Evolutionary conservation across 805 yeast species (phyloP).

Genomic region (Metschnikowia matae): DNA sequence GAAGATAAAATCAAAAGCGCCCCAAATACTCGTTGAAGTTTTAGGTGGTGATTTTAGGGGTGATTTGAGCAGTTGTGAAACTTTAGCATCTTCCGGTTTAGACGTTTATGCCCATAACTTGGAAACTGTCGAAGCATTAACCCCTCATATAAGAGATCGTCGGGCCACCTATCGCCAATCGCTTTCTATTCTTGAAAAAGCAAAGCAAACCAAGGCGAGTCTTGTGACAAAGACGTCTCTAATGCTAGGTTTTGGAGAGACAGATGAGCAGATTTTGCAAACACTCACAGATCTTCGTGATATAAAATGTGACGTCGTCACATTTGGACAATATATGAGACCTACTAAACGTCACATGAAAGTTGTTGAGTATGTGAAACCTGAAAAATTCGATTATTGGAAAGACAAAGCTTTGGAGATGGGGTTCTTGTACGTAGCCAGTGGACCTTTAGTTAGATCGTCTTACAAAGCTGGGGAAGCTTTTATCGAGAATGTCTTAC

Average conservation of each 20-base stretch:
- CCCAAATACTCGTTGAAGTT: slow-evolving; percentile 88
- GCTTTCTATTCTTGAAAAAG: slow-evolving; percentile 68
- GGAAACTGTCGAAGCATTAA: slow-evolving; percentile 92
- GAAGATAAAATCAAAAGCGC: slow-evolving; percentile 81
- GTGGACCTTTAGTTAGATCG: slow-evolving; percentile 95
- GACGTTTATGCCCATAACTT: slow-evolving; percentile 97
- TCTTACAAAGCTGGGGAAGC: slow-evolving; percentile 98
- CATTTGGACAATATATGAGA: slow-evolving; percentile 98
- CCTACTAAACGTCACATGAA: slow-evolving; percentile 99
- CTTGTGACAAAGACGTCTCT: slow-evolving; percentile 88
- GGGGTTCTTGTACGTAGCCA: slow-evolving; percentile 95
- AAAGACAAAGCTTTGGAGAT: slow-evolving; percentile 75
- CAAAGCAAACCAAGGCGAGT: slow-evolving; percentile 70
- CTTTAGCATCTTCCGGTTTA: slow-evolving; percentile 78
- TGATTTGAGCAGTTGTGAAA: slow-evolving; percentile 71
- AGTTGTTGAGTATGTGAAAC: slow-evolving; percentile 91
- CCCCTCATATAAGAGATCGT: slow-evolving; percentile 94
- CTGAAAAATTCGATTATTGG: slow-evolving; percentile 95
- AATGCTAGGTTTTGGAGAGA: slow-evolving; percentile 96
- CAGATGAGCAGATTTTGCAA: slow-evolving; percentile 80
- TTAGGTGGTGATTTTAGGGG: slow-evolving; percentile 96
- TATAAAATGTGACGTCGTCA: slow-evolving; percentile 84
- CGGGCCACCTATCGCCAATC: slow-evolving; percentile 94
- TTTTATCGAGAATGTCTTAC: slow-evolving; percentile 88
- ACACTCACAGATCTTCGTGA: slow-evolving; percentile 74